Evolutionary conservation across 164 flowering plant genomes (phyloP).

Genomic region (Vitis labrusca): DNA sequence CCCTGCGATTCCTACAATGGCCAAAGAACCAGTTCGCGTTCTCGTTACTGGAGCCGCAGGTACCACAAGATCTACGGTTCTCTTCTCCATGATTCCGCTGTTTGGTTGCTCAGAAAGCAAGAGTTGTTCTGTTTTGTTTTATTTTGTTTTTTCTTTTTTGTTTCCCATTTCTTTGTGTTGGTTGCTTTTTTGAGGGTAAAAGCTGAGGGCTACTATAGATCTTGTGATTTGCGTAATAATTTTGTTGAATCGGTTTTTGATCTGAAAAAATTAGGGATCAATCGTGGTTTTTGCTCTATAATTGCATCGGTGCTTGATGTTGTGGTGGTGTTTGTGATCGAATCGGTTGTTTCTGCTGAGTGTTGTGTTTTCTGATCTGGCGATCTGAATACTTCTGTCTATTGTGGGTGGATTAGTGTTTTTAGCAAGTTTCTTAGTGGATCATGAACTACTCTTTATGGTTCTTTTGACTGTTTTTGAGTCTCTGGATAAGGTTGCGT

Average conservation of each 20-base stretch:
- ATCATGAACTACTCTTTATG: no score
- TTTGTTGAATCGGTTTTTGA: no score
- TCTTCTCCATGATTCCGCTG: slow-evolving; percentile 1
- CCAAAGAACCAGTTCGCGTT: slow-evolving; percentile 79
- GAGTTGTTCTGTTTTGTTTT: background rate
- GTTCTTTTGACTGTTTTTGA: no score
- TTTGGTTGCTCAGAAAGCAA: background rate
- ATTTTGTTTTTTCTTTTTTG: background rate
- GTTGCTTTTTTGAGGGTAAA: no score
- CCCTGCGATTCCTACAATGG: slow-evolving; percentile 36
- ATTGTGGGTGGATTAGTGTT: no score
- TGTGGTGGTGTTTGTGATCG: no score
- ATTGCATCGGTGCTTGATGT: no score
- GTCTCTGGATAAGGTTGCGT: no score
- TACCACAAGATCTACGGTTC: slow-evolving; percentile 2
- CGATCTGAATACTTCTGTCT: no score
- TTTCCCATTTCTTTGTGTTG: background rate
- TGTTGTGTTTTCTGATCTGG: no score
- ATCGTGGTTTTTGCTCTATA: background rate
- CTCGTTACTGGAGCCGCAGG: slow-evolving; percentile 94
- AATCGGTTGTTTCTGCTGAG: no score
- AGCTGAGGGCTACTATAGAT: background rate
- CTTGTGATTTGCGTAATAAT: background rate
- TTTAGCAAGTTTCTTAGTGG: no score
- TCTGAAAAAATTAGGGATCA: background rate